phyloP scores from a whole-genome alignment of 1,139 yeast genomes.

The Lodderomyces beijingensis region DNA sequence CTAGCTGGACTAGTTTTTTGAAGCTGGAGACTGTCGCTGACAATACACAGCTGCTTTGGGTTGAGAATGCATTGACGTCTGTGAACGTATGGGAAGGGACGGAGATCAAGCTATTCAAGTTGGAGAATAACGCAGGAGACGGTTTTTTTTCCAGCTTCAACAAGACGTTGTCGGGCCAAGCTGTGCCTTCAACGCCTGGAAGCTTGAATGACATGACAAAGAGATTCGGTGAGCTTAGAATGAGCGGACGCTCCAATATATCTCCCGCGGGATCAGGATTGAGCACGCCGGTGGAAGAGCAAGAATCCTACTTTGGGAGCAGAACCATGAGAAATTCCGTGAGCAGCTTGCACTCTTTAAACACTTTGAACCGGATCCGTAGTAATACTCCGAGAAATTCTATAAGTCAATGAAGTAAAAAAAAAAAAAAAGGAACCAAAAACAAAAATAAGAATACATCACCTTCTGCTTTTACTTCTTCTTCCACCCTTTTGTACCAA shows the following conservation, averaged over 20 bases:
- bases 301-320: slow-evolving; percentile 20
- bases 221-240: slow-evolving; percentile 43
- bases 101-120: slow-evolving; percentile 53
- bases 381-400: slow-evolving; percentile 38
- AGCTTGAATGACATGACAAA: slow-evolving; percentile 52
- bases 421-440: slow-evolving; percentile 9
- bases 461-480: no score
- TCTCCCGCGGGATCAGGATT: slow-evolving; percentile 20
- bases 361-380: slow-evolving; percentile 37
- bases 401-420: slow-evolving; percentile 19
- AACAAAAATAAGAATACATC: slow-evolving; percentile 5
- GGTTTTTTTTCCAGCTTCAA: slow-evolving; percentile 33
- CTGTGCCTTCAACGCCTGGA: slow-evolving; percentile 27
- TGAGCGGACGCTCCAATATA: slow-evolving; percentile 19
- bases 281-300: slow-evolving; percentile 30
- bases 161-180: slow-evolving; percentile 7
- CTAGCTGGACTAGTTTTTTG: slow-evolving; percentile 35
- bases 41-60: slow-evolving; percentile 15
- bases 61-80: slow-evolving; percentile 24
- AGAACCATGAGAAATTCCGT: slow-evolving; percentile 28
- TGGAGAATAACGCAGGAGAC: slow-evolving; percentile 38
- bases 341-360: slow-evolving; percentile 39
- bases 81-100: slow-evolving; percentile 64
- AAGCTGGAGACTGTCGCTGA: slow-evolving; percentile 9
- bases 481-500: slow-evolving; percentile 69